phyloP scores from a whole-genome alignment of 2,329 filamentous ascomycete genomes.

The Aspergillus sp. region DNA sequence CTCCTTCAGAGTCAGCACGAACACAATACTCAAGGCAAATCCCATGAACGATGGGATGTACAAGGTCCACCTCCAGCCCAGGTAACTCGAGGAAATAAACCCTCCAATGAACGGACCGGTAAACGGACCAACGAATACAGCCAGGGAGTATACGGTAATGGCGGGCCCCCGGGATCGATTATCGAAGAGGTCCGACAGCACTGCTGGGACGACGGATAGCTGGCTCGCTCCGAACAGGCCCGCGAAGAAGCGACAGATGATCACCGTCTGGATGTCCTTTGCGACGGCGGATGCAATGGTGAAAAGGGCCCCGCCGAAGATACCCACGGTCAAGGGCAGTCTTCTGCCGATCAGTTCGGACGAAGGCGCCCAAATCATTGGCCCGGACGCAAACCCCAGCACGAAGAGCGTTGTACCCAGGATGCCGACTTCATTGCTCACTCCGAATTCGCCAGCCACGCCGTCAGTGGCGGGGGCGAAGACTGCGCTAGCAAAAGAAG shows the following conservation, averaged over 20 bases:
- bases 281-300: slow-evolving; percentile 45
- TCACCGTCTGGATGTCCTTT: slow-evolving; percentile 39
- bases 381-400: slow-evolving; percentile 58
- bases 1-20: slow-evolving; percentile 48
- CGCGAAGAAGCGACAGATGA: slow-evolving; percentile 47
- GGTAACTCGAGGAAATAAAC: slow-evolving; percentile 46
- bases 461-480: slow-evolving; percentile 63
- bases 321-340: slow-evolving; percentile 47
- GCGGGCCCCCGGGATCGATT: slow-evolving; percentile 40
- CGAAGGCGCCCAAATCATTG: slow-evolving; percentile 61
- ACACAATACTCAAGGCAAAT: slow-evolving; percentile 39
- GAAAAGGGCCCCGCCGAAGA: slow-evolving; percentile 44
- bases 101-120: slow-evolving; percentile 51
- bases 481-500: slow-evolving; percentile 57
- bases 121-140: slow-evolving; percentile 48
- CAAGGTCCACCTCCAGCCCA: slow-evolving; percentile 53
- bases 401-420: slow-evolving; percentile 50
- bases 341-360: slow-evolving; percentile 60
- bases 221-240: slow-evolving; percentile 46
- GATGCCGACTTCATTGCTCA: slow-evolving; percentile 41
- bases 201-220: slow-evolving; percentile 43
- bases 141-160: slow-evolving; percentile 49
- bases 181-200: slow-evolving; percentile 49
- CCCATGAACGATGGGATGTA: slow-evolving; percentile 53
- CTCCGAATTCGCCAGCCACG: slow-evolving; percentile 52